Conservation (phyloP, 2,329 filamentous ascomycete genomes). For the Fusarium sororula region DNA sequence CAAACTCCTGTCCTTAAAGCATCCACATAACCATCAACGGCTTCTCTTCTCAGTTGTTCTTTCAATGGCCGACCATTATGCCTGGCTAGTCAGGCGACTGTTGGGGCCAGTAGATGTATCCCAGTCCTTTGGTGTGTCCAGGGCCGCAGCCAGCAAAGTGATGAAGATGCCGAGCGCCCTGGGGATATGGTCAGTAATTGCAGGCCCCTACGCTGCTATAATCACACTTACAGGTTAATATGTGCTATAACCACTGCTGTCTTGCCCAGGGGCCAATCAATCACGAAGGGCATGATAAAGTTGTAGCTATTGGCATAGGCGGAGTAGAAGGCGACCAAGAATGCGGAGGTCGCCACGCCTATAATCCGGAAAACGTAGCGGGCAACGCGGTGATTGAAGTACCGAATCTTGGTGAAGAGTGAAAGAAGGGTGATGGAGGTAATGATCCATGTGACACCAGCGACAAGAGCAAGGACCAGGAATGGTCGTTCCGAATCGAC, state of each 20-base stretch:
- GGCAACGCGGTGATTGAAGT: conserved; percentile 4
- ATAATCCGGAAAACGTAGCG: conserved; percentile 40
- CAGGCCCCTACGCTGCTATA: neutral
- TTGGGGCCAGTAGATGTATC: neutral
- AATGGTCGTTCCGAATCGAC: conserved; percentile 19
- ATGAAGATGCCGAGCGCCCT: conserved; percentile 36
- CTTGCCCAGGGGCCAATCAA: neutral
- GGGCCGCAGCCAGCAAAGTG: conserved; percentile 24
- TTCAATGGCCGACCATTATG: neutral
- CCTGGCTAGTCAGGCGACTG: neutral
- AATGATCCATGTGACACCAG: conserved; percentile 21
- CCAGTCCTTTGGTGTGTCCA: conserved; percentile 20
- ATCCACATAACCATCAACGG: neutral
- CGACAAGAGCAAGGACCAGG: conserved; percentile 26
- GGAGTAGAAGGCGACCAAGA: conserved; percentile 14
- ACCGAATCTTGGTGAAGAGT: conserved; percentile 2
- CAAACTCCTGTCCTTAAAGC: neutral
- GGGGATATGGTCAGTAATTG: conserved; percentile 13
- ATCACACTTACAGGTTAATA: conserved; percentile 39
- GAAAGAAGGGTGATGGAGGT: conserved; percentile 22
- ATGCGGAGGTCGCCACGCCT: conserved; percentile 35
- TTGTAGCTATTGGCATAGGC: neutral
- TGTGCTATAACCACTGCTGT: conserved; percentile 28
- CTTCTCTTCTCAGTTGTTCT: neutral
- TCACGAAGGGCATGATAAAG: neutral